Evolutionary conservation across 1,284 basidiomycete species (phyloP).

Genomic region (Apiotrichum mycotoxinovorans): DNA sequence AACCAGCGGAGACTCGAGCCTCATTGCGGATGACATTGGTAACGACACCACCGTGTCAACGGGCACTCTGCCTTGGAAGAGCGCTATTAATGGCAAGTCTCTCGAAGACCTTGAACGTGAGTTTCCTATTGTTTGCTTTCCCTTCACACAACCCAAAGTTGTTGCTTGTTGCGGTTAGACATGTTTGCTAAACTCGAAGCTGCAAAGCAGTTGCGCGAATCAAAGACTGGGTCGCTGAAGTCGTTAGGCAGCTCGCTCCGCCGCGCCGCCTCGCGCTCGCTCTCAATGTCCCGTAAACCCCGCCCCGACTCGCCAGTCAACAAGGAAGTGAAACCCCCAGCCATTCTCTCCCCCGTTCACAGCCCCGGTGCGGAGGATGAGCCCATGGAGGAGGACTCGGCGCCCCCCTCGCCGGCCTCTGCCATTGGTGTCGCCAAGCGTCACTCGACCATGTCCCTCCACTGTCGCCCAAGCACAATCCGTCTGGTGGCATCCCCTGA

Average conservation of each 20-base stretch:
- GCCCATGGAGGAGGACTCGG: conserved; percentile 14
- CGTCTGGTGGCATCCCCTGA: conserved; percentile 37
- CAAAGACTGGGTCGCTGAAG: conserved; percentile 6
- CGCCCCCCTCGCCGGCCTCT: conserved; percentile 40
- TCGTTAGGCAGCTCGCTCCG: conserved; percentile 20
- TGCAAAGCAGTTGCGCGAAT: conserved; percentile 1
- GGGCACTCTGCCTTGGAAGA: conserved; percentile 39
- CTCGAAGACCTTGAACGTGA: conserved; percentile 22
- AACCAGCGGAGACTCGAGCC: conserved; percentile 33
- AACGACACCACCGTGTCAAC: conserved; percentile 14
- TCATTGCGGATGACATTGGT: conserved; percentile 14
- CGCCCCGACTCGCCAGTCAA: neutral
- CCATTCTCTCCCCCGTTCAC: neutral
- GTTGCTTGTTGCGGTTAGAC: conserved; percentile 5
- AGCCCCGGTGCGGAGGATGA: neutral
- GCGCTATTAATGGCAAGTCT: conserved; percentile 37
- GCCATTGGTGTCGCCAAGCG: conserved; percentile 42
- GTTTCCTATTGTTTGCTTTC: conserved; percentile 15
- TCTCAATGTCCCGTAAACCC: conserved; percentile 6
- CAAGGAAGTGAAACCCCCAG: conserved; percentile 1
- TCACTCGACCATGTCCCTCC: conserved; percentile 30
- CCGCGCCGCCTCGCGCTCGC: conserved; percentile 15
- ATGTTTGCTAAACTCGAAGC: neutral
- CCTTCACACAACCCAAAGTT: neutral
- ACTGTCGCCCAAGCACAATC: conserved; percentile 39